These are phyloP conservation scores for Boletellus ananiceps DNA, from an alignment of 768 basidiomycete genomes.

Conservation along the genomic window DNA sequence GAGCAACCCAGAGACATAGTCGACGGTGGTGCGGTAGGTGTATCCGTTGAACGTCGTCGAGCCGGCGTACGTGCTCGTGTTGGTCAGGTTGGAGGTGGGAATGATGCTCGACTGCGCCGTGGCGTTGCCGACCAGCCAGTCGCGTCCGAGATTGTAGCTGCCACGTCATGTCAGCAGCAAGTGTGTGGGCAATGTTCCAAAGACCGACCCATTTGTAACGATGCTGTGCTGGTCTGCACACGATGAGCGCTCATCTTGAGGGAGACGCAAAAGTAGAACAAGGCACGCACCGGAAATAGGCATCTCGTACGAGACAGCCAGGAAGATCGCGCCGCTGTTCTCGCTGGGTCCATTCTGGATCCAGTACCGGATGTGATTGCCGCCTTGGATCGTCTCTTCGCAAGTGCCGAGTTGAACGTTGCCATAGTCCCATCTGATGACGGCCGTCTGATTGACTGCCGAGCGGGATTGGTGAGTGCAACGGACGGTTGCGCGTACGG, in stretches of 20 bases:
- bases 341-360: constrained; percentile 61
- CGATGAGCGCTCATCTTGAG: neutral
- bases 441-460: constrained; percentile 76
- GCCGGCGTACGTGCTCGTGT: constrained; percentile 57
- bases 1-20: constrained; percentile 69
- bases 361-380: constrained; percentile 90
- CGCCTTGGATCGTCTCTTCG: constrained; percentile 79
- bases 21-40: constrained; percentile 66
- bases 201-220: constrained; percentile 56
- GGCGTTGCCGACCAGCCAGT: constrained; percentile 83
- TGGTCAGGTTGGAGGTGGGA: constrained; percentile 30
- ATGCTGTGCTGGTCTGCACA: constrained; percentile 61
- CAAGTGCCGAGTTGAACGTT: constrained; percentile 82
- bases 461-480: neutral
- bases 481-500: neutral
- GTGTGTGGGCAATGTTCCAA: neutral
- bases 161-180: neutral
- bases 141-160: constrained; percentile 77
- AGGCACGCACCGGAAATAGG: constrained; percentile 51
- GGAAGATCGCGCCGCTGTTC: constrained; percentile 69
- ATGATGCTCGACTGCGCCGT: constrained; percentile 41
- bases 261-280: neutral
- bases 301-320: constrained; percentile 71
- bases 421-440: constrained; percentile 83
- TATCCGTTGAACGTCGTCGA: constrained; percentile 60